phyloP scores from a whole-genome alignment of 306 rosid species.

The Prinsepia uniflora region DNA sequence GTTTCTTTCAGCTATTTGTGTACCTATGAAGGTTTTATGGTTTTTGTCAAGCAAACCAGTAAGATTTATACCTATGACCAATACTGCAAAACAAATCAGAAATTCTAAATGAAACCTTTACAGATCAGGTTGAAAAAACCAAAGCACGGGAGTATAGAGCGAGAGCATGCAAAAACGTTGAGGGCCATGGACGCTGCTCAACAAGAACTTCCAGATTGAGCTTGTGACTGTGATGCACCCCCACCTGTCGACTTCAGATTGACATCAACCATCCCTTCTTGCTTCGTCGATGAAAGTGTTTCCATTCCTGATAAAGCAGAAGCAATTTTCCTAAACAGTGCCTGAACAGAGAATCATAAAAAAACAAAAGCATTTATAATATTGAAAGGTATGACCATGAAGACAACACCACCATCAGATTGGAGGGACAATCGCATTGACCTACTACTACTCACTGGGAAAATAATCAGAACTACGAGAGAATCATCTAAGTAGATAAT shows the following conservation, averaged over 20 bases:
- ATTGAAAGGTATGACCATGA: neutral
- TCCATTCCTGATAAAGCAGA: constrained; percentile 93
- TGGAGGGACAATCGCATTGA: neutral
- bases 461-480: neutral
- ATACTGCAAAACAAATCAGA: neutral
- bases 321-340: constrained; percentile 82
- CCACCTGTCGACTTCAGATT: constrained; percentile 59
- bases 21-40: constrained; percentile 4
- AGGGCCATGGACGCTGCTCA: constrained; percentile 23
- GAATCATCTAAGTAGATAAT: neutral
- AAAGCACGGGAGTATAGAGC: constrained; percentile 19
- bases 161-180: neutral
- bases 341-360: constrained; percentile 31
- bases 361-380: neutral
- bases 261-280: constrained; percentile 90
- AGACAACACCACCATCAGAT: neutral
- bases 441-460: neutral
- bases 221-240: constrained; percentile 42
- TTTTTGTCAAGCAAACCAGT: neutral
- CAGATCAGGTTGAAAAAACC: constrained; percentile 23
- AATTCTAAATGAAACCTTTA: constrained; percentile 25
- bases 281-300: constrained; percentile 75
- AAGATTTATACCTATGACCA: constrained; percentile 7
- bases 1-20: constrained; percentile 9
- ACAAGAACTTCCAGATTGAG: constrained; percentile 68